Conservation (phyloP, 352 stramenopile genomes). For the Pythium sukuiense region DNA sequence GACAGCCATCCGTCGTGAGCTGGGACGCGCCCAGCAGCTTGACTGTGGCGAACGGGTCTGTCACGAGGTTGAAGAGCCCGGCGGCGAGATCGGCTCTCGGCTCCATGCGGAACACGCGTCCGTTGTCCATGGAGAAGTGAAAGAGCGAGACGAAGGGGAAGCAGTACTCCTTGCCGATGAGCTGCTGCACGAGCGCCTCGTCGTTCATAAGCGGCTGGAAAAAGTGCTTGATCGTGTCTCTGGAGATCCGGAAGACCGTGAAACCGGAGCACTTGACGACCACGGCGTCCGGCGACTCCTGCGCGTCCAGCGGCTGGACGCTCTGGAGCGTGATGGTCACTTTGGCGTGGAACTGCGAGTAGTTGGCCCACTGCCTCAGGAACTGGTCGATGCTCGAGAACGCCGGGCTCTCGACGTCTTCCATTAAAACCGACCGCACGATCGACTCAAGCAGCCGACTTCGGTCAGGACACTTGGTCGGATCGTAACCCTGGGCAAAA, state of each 20-base stretch:
- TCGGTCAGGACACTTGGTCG: conserved; percentile 14
- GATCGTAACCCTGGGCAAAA: conserved; percentile 50
- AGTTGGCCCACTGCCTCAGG: conserved; percentile 57
- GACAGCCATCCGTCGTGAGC: conserved; percentile 48
- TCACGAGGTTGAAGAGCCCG: conserved; percentile 53
- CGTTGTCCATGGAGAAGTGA: conserved; percentile 45
- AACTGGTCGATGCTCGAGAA: conserved; percentile 56
- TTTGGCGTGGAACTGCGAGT: conserved; percentile 57
- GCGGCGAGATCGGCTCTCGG: conserved; percentile 49
- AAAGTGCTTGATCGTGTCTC: conserved; percentile 64
- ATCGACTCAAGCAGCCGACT: conserved; percentile 36
- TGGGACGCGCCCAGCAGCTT: conserved; percentile 53
- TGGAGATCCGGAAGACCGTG: conserved; percentile 53
- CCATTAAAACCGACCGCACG: conserved; percentile 47
- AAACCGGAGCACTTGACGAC: conserved; percentile 44
- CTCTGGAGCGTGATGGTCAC: conserved; percentile 33
- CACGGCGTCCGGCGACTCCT: conserved; percentile 35
- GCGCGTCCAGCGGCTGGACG: conserved; percentile 36
- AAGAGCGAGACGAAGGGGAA: conserved; percentile 58
- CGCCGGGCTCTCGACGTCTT: conserved; percentile 50
- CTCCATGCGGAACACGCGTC: conserved; percentile 53
- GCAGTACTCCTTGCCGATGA: conserved; percentile 58
- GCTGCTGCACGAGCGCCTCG: conserved; percentile 58
- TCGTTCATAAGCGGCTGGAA: conserved; percentile 57
- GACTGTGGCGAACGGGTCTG: conserved; percentile 54